These are phyloP conservation scores for Septoria petroselini DNA, from an alignment of 2,329 filamentous ascomycete species.

Conservation along the genomic window DNA sequence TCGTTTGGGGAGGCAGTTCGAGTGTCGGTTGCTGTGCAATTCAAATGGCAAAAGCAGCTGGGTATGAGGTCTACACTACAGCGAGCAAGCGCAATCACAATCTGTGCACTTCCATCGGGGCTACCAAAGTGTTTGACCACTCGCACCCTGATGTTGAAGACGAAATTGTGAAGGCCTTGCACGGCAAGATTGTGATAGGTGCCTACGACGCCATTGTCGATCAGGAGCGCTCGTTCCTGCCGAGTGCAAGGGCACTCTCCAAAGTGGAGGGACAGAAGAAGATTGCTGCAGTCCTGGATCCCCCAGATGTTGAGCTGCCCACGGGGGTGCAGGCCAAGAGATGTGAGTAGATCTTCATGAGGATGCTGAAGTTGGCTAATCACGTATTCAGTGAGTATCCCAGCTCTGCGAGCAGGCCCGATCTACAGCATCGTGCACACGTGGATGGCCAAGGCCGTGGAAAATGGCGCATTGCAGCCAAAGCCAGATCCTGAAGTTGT, in stretches of 20 bases:
- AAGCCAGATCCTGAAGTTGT: constrained; percentile 22
- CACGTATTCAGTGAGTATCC: constrained; percentile 15
- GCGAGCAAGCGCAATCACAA: constrained; percentile 41
- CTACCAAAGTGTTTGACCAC: constrained; percentile 50
- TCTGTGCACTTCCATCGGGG: constrained; percentile 45
- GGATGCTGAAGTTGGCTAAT: background rate
- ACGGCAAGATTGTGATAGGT: constrained; percentile 6
- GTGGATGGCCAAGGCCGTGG: constrained; percentile 21
- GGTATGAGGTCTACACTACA: constrained; percentile 41
- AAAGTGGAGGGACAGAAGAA: constrained; percentile 11
- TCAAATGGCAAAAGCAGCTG: constrained; percentile 50
- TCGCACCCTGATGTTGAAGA: background rate
- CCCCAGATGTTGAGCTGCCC: constrained; percentile 7
- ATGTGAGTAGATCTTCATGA: background rate
- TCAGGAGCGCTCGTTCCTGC: constrained; percentile 9
- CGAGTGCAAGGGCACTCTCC: constrained; percentile 10
- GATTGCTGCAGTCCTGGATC: constrained; percentile 14
- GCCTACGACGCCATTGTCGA: constrained; percentile 12
- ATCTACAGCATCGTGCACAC: constrained; percentile 14
- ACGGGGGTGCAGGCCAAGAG: constrained; percentile 14
- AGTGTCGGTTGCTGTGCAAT: constrained; percentile 52
- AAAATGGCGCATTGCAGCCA: constrained; percentile 15
- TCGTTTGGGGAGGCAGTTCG: constrained; percentile 54
- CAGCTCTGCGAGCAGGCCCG: constrained; percentile 9
- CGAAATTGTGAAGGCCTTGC: constrained; percentile 1